A percentile compares a stretch with the other conserved stretches of the same genome.
These are phyloP conservation scores for Haematococcus lacustris DNA, from an alignment of 139 green algal genomes.

Conservation along the genomic window DNA sequence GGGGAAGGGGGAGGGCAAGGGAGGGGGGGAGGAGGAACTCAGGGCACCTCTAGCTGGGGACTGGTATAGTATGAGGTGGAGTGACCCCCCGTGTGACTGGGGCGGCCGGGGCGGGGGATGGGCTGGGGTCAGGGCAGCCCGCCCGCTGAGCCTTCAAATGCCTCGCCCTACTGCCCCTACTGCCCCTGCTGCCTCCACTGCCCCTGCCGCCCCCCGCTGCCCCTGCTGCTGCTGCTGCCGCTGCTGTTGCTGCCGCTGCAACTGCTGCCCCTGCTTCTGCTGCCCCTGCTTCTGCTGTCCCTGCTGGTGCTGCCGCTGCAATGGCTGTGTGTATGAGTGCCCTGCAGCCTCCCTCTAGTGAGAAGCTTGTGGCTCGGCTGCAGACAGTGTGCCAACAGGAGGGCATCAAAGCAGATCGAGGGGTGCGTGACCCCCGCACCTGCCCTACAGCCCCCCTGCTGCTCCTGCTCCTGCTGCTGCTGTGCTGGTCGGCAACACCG, in stretches of 20 bases:
- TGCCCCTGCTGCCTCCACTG: not conserved
- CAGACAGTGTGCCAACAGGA: constrained; percentile 50
- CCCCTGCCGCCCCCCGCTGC: not conserved
- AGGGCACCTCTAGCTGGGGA: too few species aligned
- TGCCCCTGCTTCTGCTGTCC: too few species aligned
- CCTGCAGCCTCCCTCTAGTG: constrained; percentile 13
- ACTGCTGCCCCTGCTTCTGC: too few species aligned
- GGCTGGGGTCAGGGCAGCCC: too few species aligned
- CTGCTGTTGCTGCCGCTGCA: not conserved
- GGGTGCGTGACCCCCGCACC: constrained; percentile 12
- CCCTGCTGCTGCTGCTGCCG: not conserved
- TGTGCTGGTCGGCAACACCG: not conserved
- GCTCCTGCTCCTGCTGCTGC: not conserved
- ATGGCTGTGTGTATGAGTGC: too few species aligned
- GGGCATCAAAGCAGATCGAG: constrained; percentile 36
- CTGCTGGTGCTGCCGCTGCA: too few species aligned
- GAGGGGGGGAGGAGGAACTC: too few species aligned
- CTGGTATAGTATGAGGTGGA: not conserved
- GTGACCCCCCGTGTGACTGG: not conserved
- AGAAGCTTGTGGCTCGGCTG: constrained; percentile 47
- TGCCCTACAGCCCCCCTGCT: not conserved
- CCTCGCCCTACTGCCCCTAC: too few species aligned
- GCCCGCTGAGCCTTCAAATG: too few species aligned
- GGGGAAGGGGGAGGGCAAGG: too few species aligned
- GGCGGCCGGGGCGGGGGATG: not conserved